These are phyloP conservation scores for Pistacia vera DNA, from an alignment of 345 rosid species.

Conservation along the genomic window DNA sequence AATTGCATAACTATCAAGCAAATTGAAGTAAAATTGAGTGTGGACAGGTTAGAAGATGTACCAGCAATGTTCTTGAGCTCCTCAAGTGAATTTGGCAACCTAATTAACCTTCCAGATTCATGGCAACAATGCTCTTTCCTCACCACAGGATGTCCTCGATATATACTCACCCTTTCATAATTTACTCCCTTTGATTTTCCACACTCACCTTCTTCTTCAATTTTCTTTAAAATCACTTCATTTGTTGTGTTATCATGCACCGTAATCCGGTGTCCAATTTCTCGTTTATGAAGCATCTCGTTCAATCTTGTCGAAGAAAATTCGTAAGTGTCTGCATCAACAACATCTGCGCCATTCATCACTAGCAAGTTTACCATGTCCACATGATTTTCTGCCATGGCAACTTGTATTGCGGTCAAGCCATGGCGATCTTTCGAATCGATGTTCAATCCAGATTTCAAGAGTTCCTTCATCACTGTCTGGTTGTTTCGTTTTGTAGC, in stretches of 20 bases:
- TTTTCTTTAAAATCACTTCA: constrained; percentile 32
- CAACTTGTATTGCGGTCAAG: constrained; percentile 60
- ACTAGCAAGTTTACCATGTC: constrained; percentile 68
- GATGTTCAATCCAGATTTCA: constrained; percentile 55
- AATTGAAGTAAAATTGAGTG: background rate
- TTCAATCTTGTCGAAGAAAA: constrained; percentile 35
- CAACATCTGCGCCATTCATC: constrained; percentile 70
- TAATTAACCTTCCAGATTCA: constrained; percentile 67
- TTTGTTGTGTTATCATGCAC: constrained; percentile 25
- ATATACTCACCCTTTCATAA: constrained; percentile 63
- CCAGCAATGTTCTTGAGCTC: constrained; percentile 84
- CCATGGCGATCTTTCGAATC: constrained; percentile 67
- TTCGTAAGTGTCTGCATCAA: constrained; percentile 13
- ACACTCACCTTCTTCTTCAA: constrained; percentile 21
- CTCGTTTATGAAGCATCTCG: constrained; percentile 48
- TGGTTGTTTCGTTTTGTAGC: constrained; percentile 71
- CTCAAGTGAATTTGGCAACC: constrained; percentile 65
- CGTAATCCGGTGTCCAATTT: constrained; percentile 40
- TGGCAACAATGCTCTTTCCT: constrained; percentile 42
- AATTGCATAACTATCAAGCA: too few species aligned
- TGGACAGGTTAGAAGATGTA: constrained; percentile 14
- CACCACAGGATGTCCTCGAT: constrained; percentile 66
- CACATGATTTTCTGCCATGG: constrained; percentile 51
- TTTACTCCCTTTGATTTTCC: constrained; percentile 4
- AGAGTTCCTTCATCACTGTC: constrained; percentile 53